Evolutionary conservation across 2,329 filamentous ascomycete species (phyloP), one percentile per base, ranked within the genome.

Genomic region (Neonectria coccinea): DNA sequence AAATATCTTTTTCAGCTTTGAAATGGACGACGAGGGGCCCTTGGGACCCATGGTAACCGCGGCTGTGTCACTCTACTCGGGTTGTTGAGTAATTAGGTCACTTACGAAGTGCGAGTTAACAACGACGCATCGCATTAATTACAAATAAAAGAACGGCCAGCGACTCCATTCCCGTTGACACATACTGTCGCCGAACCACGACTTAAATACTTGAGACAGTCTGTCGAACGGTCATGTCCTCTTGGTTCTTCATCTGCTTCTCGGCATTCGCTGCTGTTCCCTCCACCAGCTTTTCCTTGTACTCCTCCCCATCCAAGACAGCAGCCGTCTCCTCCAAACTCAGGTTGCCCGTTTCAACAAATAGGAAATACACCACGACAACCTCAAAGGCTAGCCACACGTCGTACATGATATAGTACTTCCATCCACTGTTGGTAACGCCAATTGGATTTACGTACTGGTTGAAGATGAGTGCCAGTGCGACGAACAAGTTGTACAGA

Each of bases 401-500:
- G 47, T 62, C 63, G 29, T 65, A 65, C n/a, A 52, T 58, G 22
- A 65, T 62, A 41, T 62, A 65, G 31, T 65, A 65, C 20, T 62
- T 65, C 63, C 63, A 65, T 11, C 41, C 59, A 8, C 39, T 54
- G 63, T 65, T 65, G 25, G 53, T 59, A 3, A 65, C 74, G 0
- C 77, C 80, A 9, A 81, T 75, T 0, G 80, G 79, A 63, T 81
- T 82, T 41, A 79, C 79, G 56, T 79, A 82, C 58, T 77, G 76
- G 67, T 82, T 81, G 69, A 81, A 81, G 48, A 73, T 67, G 33
- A 71, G 59, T 3, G 68, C 70, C 29, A 70, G 56, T 7, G 73
- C 67, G 3, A 70, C 68, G 31, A 71, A 69, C 14, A 70, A 62
- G 47, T 73, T 75, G 70, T 56, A 74, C 56, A 64, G 70, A 41